Evolutionary conservation across 1,284 basidiomycete genomes (phyloP), one percentile per base, ranked within the genome.

Genomic region (Heimioporus retisporus): DNA sequence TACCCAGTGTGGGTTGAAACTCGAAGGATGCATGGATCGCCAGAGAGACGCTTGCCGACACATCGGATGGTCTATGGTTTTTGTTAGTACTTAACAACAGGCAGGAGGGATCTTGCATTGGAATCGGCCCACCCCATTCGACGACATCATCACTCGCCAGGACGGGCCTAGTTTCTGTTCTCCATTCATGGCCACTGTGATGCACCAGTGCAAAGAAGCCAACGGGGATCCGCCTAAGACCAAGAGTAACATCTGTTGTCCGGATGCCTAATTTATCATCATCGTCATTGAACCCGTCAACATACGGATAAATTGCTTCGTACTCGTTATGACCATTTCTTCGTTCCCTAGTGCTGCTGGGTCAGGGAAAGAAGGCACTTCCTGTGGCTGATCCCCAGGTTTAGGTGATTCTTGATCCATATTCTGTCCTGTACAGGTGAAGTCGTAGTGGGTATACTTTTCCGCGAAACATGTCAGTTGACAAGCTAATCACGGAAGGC

Each of bases 231-330:
- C 25, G 50, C 21, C 50, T 59, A n/a, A 60, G 44, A 57, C 19
- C 51, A 8, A 35, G 21, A 19, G 42, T 19, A 13, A 58, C 42
- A 23, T 54, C 11, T 3, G 40, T 19, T 25, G 51, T 46, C 2
- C 51, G 55, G 25, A 69, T 54, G 6, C 19, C 68, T 69, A 48
- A n/a, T n/a, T n/a, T n/a, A n/a, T n/a, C n/a, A n/a, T n/a, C n/a
- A n/a, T n/a, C n/a, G n/a, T n/a, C n/a, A n/a, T n/a, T n/a, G n/a
- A n/a, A n/a, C n/a, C n/a, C n/a, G n/a, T n/a, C n/a, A n/a, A n/a
- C n/a, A n/a, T n/a, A n/a, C n/a, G n/a, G n/a, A n/a, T n/a, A n/a
- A n/a, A n/a, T n/a, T n/a, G n/a, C n/a, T n/a, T n/a, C n/a, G n/a
- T n/a, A n/a, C n/a, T n/a, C n/a, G n/a, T n/a, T 48, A n/a, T n/a